Evolutionary conservation across 2,329 filamentous ascomycete species (phyloP).

Genomic region (Rhynchosporium graminicola): DNA sequence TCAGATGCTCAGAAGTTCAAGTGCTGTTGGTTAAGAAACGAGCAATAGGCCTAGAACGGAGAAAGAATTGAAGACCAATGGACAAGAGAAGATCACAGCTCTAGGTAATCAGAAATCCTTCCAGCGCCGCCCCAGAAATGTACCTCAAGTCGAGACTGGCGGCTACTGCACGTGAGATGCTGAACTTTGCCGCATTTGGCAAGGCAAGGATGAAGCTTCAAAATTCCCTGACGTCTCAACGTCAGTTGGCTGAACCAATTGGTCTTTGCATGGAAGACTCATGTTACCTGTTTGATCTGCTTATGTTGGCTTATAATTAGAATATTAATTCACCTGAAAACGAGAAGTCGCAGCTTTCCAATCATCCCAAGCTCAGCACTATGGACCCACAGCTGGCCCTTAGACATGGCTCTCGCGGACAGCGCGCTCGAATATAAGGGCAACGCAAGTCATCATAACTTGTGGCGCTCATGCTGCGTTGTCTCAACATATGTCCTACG

Average conservation of each 20-base stretch:
- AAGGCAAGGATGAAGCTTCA: not conserved
- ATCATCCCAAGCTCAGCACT: constrained; percentile 7
- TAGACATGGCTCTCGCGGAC: constrained; percentile 9
- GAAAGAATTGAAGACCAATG: too few species aligned
- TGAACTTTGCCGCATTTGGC: not conserved
- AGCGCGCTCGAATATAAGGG: constrained; percentile 7
- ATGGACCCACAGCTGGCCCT: constrained; percentile 5
- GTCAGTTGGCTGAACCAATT: not conserved
- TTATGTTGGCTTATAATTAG: too few species aligned
- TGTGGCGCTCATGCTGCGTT: constrained; percentile 19
- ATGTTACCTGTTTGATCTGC: not conserved
- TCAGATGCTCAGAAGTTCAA: too few species aligned
- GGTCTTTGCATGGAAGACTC: too few species aligned
- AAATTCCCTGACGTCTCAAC: not conserved
- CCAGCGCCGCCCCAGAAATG: not conserved
- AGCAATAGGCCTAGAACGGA: too few species aligned
- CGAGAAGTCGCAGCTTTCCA: constrained; percentile 3
- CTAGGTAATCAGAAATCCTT: not conserved
- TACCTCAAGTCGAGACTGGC: not conserved
- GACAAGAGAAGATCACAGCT: too few species aligned
- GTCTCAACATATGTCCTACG: constrained; percentile 25
- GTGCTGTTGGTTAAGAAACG: too few species aligned
- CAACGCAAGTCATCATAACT: constrained; percentile 3
- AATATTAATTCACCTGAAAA: not conserved
- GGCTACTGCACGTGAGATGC: not conserved